phyloP scores from a whole-genome alignment of 116 monocot species.

The Trichopus zeylanicus region DNA sequence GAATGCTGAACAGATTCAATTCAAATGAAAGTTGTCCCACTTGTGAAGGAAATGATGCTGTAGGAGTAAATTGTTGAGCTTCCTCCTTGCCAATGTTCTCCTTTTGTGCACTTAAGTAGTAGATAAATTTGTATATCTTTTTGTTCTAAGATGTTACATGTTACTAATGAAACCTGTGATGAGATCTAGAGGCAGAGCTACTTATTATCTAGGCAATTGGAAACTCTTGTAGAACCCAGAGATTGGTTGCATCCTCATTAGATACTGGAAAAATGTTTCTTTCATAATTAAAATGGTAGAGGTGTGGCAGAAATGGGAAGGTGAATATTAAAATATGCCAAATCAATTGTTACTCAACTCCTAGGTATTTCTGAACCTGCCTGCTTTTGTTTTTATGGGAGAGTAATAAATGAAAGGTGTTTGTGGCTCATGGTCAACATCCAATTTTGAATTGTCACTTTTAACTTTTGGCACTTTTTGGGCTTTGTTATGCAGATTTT shows the following conservation, averaged over 20 bases:
- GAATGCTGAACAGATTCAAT: no score
- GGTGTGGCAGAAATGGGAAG: neutral
- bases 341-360: no score
- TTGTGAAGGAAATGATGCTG: no score
- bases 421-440: neutral
- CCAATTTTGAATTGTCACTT: no score
- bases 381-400: neutral
- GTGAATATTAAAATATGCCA: no score
- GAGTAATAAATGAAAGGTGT: neutral
- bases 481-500: constrained; percentile 51
- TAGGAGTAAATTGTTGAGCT: no score
- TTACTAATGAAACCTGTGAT: neutral
- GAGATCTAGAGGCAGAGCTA: neutral
- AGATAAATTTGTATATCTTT: neutral
- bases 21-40: no score
- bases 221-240: neutral
- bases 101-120: no score
- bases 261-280: neutral
- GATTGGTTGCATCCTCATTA: neutral
- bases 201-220: neutral
- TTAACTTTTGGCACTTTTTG: neutral
- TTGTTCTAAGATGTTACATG: neutral
- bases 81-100: no score
- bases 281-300: neutral
- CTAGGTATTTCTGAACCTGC: no score